A percentile compares a stretch with the other conserved stretches of the same genome.
Evolutionary conservation across 345 rosid species (phyloP).

Genomic region (Euphorbia peplus): DNA sequence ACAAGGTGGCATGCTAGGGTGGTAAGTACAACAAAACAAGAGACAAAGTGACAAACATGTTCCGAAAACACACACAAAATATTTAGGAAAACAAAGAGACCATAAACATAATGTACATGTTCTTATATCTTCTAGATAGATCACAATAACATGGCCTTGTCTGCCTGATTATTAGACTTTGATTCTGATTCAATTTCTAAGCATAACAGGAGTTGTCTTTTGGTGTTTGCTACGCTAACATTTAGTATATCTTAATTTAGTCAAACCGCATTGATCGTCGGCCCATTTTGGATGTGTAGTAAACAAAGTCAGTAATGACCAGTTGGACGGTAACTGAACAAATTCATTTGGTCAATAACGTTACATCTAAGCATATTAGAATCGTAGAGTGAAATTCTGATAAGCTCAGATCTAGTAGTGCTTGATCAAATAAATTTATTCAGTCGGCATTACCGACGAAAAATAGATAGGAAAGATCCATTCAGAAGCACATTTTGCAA

Average conservation of each 20-base stretch:
- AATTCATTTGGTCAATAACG: too few species aligned
- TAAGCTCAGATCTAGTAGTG: too few species aligned
- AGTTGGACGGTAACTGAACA: too few species aligned
- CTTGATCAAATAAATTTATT: too few species aligned
- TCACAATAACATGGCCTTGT: conserved; percentile 61
- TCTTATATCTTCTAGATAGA: conserved; percentile 27
- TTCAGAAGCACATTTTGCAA: too few species aligned
- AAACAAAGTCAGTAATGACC: too few species aligned
- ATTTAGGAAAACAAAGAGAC: conserved; percentile 31
- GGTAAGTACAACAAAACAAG: too few species aligned
- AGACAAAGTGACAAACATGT: conserved; percentile 64
- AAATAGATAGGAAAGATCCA: too few species aligned
- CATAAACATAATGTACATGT: conserved; percentile 25
- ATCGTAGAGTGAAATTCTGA: too few species aligned
- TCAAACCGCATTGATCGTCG: conserved; percentile 13
- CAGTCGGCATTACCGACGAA: too few species aligned
- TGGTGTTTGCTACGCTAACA: not conserved
- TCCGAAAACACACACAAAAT: conserved; percentile 33
- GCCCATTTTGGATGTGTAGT: not conserved
- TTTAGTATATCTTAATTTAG: conserved; percentile 2
- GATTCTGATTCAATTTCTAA: not conserved
- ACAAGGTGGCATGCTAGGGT: not conserved
- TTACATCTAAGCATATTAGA: too few species aligned
- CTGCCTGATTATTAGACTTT: conserved; percentile 12
- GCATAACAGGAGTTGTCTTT: not conserved